These are phyloP conservation scores for Solanum okadae DNA, from an alignment of 257 asterid genomes.

Conservation along the genomic window DNA sequence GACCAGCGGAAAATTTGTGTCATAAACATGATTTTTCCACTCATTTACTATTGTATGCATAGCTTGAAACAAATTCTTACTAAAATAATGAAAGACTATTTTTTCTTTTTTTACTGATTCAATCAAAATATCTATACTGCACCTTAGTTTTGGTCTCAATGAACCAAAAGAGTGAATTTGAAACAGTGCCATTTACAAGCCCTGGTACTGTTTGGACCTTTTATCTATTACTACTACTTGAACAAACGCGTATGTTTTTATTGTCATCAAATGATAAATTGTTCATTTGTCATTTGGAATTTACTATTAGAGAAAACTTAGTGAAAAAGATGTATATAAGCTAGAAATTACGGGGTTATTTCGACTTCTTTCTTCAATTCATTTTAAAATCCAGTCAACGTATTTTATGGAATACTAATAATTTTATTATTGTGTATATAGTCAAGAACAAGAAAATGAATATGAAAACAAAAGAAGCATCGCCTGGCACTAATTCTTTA, in stretches of 20 bases:
- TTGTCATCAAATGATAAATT: not conserved
- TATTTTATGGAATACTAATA: not conserved
- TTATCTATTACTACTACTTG: not conserved
- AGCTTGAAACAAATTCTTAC: rapidly evolving
- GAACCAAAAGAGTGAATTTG: not conserved
- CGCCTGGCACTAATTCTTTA: not conserved
- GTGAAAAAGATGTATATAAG: not conserved
- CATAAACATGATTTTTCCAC: not conserved
- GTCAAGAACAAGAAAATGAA: not conserved
- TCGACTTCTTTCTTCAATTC: not conserved
- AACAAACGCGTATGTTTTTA: not conserved
- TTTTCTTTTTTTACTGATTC: not conserved
- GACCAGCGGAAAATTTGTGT: not conserved
- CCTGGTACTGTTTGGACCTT: not conserved
- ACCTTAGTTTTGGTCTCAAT: not conserved
- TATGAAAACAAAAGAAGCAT: not conserved
- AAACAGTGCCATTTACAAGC: not conserved
- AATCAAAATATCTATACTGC: not conserved
- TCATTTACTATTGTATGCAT: not conserved
- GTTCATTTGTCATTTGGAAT: not conserved
- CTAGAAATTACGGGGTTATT: not conserved
- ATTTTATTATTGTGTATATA: too few species aligned
- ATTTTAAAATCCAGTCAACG: not conserved
- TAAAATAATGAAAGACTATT: rapidly evolving
- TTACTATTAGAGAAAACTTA: not conserved